Evolutionary conservation across 805 yeast species (phyloP), one percentile per base, ranked within the genome.

Genomic region (Candida michaelii): DNA sequence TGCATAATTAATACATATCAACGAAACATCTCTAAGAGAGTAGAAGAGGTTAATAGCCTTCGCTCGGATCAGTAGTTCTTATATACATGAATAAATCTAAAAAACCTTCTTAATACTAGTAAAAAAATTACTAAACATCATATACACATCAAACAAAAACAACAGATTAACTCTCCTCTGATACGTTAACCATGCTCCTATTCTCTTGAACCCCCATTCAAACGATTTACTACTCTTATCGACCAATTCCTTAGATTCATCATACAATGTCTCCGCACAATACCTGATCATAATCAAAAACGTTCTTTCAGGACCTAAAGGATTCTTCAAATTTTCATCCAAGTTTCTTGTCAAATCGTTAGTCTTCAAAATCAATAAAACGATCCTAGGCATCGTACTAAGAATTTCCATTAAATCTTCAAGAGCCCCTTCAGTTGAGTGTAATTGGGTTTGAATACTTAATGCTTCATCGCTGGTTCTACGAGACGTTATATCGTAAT

Each of bases 311-410:
- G 86, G 83, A 0, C 98, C 97, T 35, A 90, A 64, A 0, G 97
- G 95, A 47, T 82, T 81, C 36, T 85, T 77, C 43, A 91, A 71
- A 42, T 77, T 71, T 56, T 91, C 98, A 62, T 93, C 99, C 36
- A 93, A 69, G 53, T 82, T 84, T 54, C 99, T 74, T 0, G 96
- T 89, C 39, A 93, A 72, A 65, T 93, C 99, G 59, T 93, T 93
- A 0, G 99, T 95, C 59, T 93, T 93, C 55, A 93, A 69, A 36
- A 93, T 87, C 47, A 93, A 72, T 21, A 93, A 62, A 16, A 93
- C 96, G 13, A 90, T 80, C 33, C 90, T 71, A 1, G 99, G 99
- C 67, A 93, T 80, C 12, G 75, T 68, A 10, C 90, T 79, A 30
- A 93, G 69, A 36, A 93, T 76, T 12, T 76, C 65, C 95, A 93